Evolutionary conservation across 768 basidiomycete genomes (phyloP), one percentile per base, ranked within the genome.

Genomic region (Nidula microcarpa): DNA sequence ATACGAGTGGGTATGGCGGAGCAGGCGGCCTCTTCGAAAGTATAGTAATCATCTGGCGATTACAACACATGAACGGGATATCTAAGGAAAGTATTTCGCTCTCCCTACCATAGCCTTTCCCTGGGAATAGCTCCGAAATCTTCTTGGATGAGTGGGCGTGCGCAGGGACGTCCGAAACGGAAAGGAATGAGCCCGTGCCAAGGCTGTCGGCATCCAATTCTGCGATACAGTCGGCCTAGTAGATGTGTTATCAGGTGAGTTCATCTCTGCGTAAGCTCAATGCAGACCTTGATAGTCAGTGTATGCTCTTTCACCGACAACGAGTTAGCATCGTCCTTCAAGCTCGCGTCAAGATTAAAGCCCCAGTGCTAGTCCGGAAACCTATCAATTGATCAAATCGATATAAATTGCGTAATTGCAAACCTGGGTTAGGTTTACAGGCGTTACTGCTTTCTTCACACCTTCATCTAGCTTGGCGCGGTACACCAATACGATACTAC

Each of bases 351-450:
- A 9, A 90, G 78, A 61, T 91, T 90, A 73, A 89, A 90, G 32
- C 88, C 89, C 87, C 87, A 90, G 65, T 90, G 88, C 86, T 90
- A 53, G 0, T 47, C 33, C 30, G 33, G 23, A 43, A 51, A 52
- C 49, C 43, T 37, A 37, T 46, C 47, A 47, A 7, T 47, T 47
- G 39, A 30, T 32, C 47, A 44, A 44, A 53, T 16, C 11, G n/a
- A 23, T 23, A 36, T 54, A 32, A 45, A 51, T 43, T 54, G 43
- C 33, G 52, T 51, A 30, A 30, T 32, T 2, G 55, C 75, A 36
- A 58, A 87, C 87, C 78, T 89, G 87, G 6, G 88, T 89, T 11
- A 90, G 66, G 62, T 91, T 91, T 48, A 90, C 73, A 0, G 88
- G 87, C 4, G 87, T 89, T 4, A 90, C 84, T 23, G 58, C 60